These are phyloP conservation scores for Neocallimastix lanati DNA, from an alignment of 192 early-diverging fungal genomes.

Conservation along the genomic window DNA sequence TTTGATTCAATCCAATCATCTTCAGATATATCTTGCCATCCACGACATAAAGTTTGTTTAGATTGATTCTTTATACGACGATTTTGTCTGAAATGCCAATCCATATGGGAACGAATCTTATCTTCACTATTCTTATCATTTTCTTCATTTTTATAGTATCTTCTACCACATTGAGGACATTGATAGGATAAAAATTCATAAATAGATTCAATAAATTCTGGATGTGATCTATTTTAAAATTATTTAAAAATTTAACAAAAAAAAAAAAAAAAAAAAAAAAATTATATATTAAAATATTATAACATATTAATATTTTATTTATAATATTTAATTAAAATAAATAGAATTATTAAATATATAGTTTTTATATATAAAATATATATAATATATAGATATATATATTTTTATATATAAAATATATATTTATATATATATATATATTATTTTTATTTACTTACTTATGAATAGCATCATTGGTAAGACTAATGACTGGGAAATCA, in stretches of 20 bases:
- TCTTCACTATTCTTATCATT: slow-evolving; percentile 48
- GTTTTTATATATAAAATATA: too few species aligned
- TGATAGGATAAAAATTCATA: slow-evolving; percentile 59
- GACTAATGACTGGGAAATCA: slow-evolving; percentile 9
- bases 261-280: slow-evolving; percentile 1
- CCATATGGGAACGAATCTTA: slow-evolving; percentile 68
- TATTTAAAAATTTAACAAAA: too few species aligned
- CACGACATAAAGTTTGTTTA: slow-evolving; percentile 58
- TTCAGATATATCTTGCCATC: slow-evolving; percentile 62
- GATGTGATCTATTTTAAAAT: slow-evolving; percentile 25
- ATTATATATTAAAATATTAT: too few species aligned
- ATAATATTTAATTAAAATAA: too few species aligned
- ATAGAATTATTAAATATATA: too few species aligned
- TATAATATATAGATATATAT: too few species aligned
- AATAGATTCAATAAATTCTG: slow-evolving; percentile 39
- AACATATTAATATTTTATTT: too few species aligned
- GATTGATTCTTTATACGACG: slow-evolving; percentile 60
- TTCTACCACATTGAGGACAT: slow-evolving; percentile 85
- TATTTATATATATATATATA: background rate
- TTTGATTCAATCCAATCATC: slow-evolving; percentile 9
- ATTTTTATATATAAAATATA: too few species aligned
- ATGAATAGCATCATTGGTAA: slow-evolving; percentile 29
- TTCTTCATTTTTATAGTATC: slow-evolving; percentile 39
- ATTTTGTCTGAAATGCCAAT: slow-evolving; percentile 95
- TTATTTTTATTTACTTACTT: slow-evolving; percentile 3